Base-by-base conservation (phyloP, 352 stramenopile genomes). In the Plasmopara muralis region DNA sequence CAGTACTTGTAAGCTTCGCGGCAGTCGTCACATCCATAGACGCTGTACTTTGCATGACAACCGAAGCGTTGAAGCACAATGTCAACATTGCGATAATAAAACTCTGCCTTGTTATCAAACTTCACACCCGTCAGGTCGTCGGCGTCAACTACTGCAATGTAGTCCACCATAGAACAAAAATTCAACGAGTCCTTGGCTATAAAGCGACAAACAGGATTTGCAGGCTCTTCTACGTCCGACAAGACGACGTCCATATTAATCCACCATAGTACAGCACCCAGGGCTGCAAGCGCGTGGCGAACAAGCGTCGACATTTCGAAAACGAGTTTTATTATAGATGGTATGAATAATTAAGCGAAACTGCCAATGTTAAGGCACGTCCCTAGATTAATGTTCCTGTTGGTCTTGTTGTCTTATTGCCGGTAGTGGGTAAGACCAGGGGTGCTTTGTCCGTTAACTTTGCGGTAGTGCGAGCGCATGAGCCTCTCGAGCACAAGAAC, bases 1-100 rank as follows among this genome's bases (percentile, higher is more conserved):
- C 80, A 93, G 62, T 93, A 89, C 58, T 93, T 91, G 73, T 91
- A 93, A n/a, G 83, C 83, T 25, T 91, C 83, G 8, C 80, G 76
- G 44, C 80, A 93, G 55, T 91, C 76, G 29, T 90, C 80, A 44
- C 83, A 91, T 43, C 63, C 78, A 57, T 91, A 91, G 40, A 93
- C 53, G 33, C 74, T 86, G 63, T 91, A 93, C 53, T 81, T 83
- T 40, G 66, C 75, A 50, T 85, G 78, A 42, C 83, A 93, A 1
- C 80, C 80, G 54, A 93, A 93, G 35, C 80, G 78, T 55, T 85
- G 76, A 28, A 93, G 67, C 31, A 93, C 72, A 16, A 88, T 74
- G 53, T 90, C 75, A 10, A 89, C 70, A 50, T 89, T 93, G 2
- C 83, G 77, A 51, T 88, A 91, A 62, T 89, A 90, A 15, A 77